Base-by-base conservation (phyloP, 495 filamentous ascomycete species). In the Barbatosphaeria neglecta region DNA sequence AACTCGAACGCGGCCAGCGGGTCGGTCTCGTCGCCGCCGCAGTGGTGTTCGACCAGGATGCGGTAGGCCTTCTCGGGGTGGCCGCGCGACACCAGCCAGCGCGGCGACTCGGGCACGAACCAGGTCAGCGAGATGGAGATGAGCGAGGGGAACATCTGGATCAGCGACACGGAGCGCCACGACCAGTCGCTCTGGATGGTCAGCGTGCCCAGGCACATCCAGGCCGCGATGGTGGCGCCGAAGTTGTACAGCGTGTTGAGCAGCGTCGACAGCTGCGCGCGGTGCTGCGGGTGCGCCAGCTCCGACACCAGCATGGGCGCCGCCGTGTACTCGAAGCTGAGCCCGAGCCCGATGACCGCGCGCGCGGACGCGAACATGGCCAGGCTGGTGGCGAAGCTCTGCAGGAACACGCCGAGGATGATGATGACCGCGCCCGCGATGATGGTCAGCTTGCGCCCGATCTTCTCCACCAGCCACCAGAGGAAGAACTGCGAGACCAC, bases 31-130 rank as follows among this genome's bases (percentile, higher is more conserved):
- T 74, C 53, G 8, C 73, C 73, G 39, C 67, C 54, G 6, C 71
- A 63, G 50, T 78, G 69, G 8, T 76, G 66, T 39, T 65, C 67
- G 0, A 72, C 68, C 25, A 81, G 59, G 1, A 74, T 70, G 40
- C 63, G 60, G 28, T 72, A 59, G 11, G 75, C 76, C 18, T 75
- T 59, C n/a, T 73, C 72, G 17, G 67, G 33, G 5, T 61, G 61
- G 10, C 66, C 67, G 41, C 70, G 59, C 41, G 70, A 66, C 19
- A 79, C 69, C 15, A 79, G 64, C 76, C 76, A 81, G 48, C 76
- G 72, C 19, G 77, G 77, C 6, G 73, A 77, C 64, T 79, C 76
- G 3, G 77, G 77, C 2, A 67, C 55, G 53, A 67, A 52, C 23
- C 35, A 44, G 27, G 53, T 46, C 9, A 54, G 43, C 4, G 43